Evolutionary conservation across 257 asterid genomes (phyloP).

Genomic region (Henckelia pumila): DNA sequence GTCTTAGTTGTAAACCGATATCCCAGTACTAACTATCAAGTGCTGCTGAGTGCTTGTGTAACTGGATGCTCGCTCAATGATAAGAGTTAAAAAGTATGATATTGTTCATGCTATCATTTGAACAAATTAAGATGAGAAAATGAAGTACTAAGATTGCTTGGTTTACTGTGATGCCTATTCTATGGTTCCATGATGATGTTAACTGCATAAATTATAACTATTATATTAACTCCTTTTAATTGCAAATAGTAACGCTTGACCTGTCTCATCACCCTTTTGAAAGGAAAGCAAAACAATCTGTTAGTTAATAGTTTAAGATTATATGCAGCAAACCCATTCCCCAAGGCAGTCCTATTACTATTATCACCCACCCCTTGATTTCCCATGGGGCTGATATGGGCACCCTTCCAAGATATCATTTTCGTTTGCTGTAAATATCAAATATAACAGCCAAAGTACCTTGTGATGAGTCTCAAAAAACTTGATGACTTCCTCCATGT

Average conservation of each 20-base stretch:
- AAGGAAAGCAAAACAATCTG: background rate
- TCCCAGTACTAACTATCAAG: background rate
- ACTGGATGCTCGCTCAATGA: background rate
- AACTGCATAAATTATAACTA: background rate
- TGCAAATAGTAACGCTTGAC: background rate
- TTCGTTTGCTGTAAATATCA: constrained; percentile 1
- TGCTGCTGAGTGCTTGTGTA: background rate
- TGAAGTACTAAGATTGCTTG: background rate
- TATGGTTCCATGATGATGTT: background rate
- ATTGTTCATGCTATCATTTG: background rate
- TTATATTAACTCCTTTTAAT: background rate
- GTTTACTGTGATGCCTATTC: constrained; percentile 1
- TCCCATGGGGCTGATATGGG: background rate
- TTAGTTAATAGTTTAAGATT: background rate
- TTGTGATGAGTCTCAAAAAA: constrained; percentile 94
- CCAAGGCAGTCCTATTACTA: constrained; percentile 5
- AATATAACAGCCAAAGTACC: constrained; percentile 39
- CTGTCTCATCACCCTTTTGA: constrained; percentile 1
- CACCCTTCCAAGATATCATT: constrained; percentile 16
- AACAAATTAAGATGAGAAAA: background rate
- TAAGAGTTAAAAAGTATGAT: background rate
- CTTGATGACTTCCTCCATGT: constrained; percentile 98
- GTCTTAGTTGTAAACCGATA: background rate
- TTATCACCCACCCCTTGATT: constrained; percentile 5
- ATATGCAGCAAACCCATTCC: background rate